Evolutionary conservation across 2,329 filamentous ascomycete genomes (phyloP), one percentile per base, ranked within the genome.

Genomic region (Phialocephala subalpina): DNA sequence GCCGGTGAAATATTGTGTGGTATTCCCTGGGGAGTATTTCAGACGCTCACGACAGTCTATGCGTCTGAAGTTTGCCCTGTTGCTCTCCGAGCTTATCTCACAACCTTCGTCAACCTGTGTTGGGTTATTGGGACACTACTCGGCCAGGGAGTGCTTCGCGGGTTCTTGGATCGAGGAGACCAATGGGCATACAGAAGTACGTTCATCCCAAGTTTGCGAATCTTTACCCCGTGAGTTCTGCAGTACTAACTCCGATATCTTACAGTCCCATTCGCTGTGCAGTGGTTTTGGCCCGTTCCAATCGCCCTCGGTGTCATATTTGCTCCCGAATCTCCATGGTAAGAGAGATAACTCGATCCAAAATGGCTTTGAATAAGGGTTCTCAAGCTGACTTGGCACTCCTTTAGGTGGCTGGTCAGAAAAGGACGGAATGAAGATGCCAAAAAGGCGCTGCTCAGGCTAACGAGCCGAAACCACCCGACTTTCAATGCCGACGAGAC

Each of bases 11-110:
- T 83, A 40, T 76, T 83, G 16, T 81, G 79, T 58, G 80, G 82
- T 58, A 78, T 84, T 53, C 82, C 82, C 1, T 83, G 81, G 81
- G 82, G 82, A 49, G 79, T 82, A 5, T 83, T 83, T 73, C 81
- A 83, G 72, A 83, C 81, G 1, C 62, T 70, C 14, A 69, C 68
- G 3, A 67, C 68, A 5, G 64, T 68, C 7, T 72, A 72, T 27
- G 72, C 72, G 11, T 80, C 80, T 38, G 83, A 85, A 69, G 83
- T 85, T 33, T 83, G 82, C 62, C 83, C 83, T 1, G 80, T 84
- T 22, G 80, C 81, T 42, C 76, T 86, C 14, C 80, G 83, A 60
- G 82, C 81, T 18, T 84, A 84, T 68, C 75, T 85, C 55, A 84
- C 82, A 0, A 83, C 82, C 1, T 85, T 84, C 60, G 80, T 82